Conservation (phyloP, 768 basidiomycete genomes). For the Infundibulicybe gibba region DNA sequence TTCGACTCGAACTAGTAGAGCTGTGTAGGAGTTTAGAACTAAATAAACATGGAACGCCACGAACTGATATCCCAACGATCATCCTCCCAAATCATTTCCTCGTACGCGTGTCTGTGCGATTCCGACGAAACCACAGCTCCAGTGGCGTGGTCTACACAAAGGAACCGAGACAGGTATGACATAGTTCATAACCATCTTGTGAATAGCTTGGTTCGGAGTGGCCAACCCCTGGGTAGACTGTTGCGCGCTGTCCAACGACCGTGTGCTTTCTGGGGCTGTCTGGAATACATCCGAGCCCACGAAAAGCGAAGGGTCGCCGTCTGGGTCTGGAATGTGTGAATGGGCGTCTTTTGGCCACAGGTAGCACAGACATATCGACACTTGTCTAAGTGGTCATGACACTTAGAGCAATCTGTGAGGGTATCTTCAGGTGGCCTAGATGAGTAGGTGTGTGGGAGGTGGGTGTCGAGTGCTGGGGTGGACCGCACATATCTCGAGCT, state of each 20-base stretch:
- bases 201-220: no score
- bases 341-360: conserved; percentile 75
- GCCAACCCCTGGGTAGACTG: no score
- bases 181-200: conserved; percentile 74
- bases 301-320: no score
- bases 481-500: no score
- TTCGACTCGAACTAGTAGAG: conserved; percentile 61
- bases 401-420: conserved; percentile 82
- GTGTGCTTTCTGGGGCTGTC: no score
- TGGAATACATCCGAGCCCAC: no score
- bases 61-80: conserved; percentile 84
- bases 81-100: conserved; percentile 83
- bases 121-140: conserved; percentile 36
- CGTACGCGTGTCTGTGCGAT: conserved; percentile 57
- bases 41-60: conserved; percentile 19
- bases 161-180: conserved; percentile 75
- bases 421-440: conserved; percentile 46
- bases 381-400: conserved; percentile 75
- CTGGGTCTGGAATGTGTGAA: conserved; percentile 6
- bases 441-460: no score
- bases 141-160: conserved; percentile 74
- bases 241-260: conserved; percentile 14
- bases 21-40: neutral
- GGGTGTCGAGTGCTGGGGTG: no score
- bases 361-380: conserved; percentile 88